These are phyloP conservation scores for Backusella tuberculispora DNA, from an alignment of 192 early-diverging fungal species.

Conservation along the genomic window DNA sequence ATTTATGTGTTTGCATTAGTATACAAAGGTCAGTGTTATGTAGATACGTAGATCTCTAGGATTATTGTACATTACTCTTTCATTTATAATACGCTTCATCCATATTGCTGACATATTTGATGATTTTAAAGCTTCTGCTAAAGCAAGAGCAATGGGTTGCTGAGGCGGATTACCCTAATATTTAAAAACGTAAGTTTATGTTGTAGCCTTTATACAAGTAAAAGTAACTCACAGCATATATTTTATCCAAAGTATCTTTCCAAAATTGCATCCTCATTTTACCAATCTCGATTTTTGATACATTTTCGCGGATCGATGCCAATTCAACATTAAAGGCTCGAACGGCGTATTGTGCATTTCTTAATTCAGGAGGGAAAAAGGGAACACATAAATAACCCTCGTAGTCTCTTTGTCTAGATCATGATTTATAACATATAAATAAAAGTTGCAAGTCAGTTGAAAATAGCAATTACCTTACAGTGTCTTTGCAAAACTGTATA, in stretches of 20 bases:
- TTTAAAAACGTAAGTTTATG: slow-evolving; percentile 2
- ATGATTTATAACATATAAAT: neutral
- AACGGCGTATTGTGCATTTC: slow-evolving; percentile 73
- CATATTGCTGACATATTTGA: slow-evolving; percentile 70
- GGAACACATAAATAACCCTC: slow-evolving; percentile 78
- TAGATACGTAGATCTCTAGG: neutral
- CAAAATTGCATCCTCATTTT: slow-evolving; percentile 88
- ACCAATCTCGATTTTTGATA: slow-evolving; percentile 70
- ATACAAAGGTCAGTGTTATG: neutral
- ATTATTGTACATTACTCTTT: slow-evolving; percentile 46
- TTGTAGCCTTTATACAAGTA: neutral
- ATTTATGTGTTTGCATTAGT: neutral
- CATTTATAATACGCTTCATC: slow-evolving; percentile 80
- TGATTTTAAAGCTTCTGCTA: slow-evolving; percentile 63
- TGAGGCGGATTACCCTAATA: slow-evolving; percentile 63
- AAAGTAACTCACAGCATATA: slow-evolving; percentile 51
- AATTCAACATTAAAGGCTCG: slow-evolving; percentile 93
- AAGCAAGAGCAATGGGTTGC: slow-evolving; percentile 75
- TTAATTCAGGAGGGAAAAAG: slow-evolving; percentile 72
- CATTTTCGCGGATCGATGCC: slow-evolving; percentile 74
- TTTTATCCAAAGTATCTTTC: slow-evolving; percentile 79
- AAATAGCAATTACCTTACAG: slow-evolving; percentile 20
- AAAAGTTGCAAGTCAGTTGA: too few relatives aligned
- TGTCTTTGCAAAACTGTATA: slow-evolving; percentile 27
- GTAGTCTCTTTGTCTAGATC: slow-evolving; percentile 64